phyloP scores from a whole-genome alignment of 192 early-diverging fungal genomes.

The Linnemannia hyalina region DNA sequence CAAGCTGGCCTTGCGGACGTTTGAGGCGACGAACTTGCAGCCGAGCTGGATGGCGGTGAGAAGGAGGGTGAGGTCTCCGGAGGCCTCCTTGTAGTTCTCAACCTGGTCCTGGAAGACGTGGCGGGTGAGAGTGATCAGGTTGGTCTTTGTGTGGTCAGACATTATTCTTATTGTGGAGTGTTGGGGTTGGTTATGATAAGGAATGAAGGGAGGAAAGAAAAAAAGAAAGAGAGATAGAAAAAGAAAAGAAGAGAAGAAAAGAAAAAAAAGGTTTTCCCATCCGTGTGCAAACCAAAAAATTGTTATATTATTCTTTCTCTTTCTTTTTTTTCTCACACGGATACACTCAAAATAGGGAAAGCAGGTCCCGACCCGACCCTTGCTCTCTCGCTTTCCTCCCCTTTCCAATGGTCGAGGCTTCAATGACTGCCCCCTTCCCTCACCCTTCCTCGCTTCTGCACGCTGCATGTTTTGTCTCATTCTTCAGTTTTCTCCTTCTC shows the following conservation, averaged over 20 bases:
- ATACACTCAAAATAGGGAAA: constrained; percentile 29
- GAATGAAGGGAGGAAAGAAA: constrained; percentile 2
- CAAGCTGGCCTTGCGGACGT: constrained; percentile 95
- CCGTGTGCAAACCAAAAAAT: not conserved
- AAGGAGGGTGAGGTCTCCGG: constrained; percentile 94
- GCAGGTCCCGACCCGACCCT: not conserved
- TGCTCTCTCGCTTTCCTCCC: not conserved
- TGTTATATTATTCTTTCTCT: not conserved
- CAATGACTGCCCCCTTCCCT: not conserved
- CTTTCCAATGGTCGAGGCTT: not conserved
- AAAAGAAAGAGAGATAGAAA: constrained; percentile 31
- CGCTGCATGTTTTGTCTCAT: no score
- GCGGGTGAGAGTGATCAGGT: constrained; percentile 94
- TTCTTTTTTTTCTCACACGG: constrained; percentile 21
- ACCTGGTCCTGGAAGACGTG: constrained; percentile 95
- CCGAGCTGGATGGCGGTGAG: constrained; percentile 92
- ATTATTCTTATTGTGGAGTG: constrained; percentile 2
- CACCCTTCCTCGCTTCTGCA: no score
- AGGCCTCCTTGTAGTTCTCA: constrained; percentile 80
- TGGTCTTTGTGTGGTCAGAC: constrained; percentile 69
- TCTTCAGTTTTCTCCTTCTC: no score
- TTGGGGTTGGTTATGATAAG: not conserved
- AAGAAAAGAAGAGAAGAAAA: not conserved
- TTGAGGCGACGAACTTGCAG: constrained; percentile 98
- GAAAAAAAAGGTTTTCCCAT: constrained; percentile 9